phyloP scores from a whole-genome alignment of 2,329 filamentous ascomycete genomes.

The Diaporthe ampelina region DNA sequence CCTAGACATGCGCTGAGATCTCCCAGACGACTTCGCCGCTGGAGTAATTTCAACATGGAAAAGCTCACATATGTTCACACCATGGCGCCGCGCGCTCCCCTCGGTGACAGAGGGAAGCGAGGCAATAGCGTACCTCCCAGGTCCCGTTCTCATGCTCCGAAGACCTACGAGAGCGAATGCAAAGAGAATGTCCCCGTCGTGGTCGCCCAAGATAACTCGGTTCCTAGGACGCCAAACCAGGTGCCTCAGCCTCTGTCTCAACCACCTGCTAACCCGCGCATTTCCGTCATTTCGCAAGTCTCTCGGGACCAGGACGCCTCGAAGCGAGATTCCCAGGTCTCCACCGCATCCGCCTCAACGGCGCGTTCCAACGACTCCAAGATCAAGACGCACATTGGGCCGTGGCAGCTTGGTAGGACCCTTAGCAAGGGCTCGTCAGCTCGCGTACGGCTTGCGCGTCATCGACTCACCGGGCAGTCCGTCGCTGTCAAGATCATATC shows the following conservation, averaged over 20 bases:
- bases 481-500: conserved; percentile 97
- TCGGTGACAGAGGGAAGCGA: conserved; percentile 37
- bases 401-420: conserved; percentile 92
- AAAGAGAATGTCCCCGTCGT: conserved; percentile 39
- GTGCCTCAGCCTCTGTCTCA: conserved; percentile 26
- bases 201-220: conserved; percentile 15
- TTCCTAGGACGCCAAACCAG: conserved; percentile 19
- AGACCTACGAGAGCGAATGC: conserved; percentile 35
- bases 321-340: conserved; percentile 56
- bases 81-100: conserved; percentile 27
- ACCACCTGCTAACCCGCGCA: conserved; percentile 46
- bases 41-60: conserved; percentile 34
- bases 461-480: conserved; percentile 81
- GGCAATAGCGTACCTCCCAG: conserved; percentile 35
- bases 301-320: conserved; percentile 47
- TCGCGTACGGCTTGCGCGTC: conserved; percentile 86
- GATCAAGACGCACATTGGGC: conserved; percentile 83
- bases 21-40: not conserved
- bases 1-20: conserved; percentile 35
- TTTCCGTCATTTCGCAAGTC: conserved; percentile 52
- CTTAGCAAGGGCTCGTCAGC: conserved; percentile 92
- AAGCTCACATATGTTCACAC: conserved; percentile 27
- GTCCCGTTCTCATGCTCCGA: conserved; percentile 3
- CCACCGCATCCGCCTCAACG: conserved; percentile 53
- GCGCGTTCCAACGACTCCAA: conserved; percentile 49